These are phyloP conservation scores for Suhomyces prunicola DNA, from an alignment of 805 yeast genomes.

Conservation along the genomic window DNA sequence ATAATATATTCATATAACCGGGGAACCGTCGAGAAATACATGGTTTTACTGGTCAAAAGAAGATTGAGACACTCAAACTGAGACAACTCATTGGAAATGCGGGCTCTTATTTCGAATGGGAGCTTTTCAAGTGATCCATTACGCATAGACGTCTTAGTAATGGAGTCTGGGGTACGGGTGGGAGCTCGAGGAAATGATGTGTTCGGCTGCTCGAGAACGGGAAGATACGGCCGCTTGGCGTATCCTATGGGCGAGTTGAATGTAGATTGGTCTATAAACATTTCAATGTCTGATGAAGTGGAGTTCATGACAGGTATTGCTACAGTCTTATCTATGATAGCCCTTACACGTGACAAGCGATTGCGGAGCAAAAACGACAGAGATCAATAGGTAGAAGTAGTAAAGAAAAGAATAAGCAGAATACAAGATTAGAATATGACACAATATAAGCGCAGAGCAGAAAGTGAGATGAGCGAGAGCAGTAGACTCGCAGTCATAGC, in stretches of 20 bases:
- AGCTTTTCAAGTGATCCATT: conserved; percentile 21
- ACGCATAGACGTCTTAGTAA: neutral
- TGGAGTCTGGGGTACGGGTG: neutral
- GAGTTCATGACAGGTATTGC: neutral
- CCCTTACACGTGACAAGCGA: neutral
- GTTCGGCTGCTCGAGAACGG: neutral
- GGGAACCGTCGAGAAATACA: conserved; percentile 28
- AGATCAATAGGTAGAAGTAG: neutral
- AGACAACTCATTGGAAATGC: conserved; percentile 30
- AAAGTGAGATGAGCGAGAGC: neutral
- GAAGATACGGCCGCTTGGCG: conserved; percentile 16
- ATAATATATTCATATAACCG: conserved; percentile 39
- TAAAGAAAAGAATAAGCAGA: neutral
- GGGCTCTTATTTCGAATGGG: conserved; percentile 35
- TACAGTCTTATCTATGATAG: neutral
- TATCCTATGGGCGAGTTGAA: conserved; percentile 23
- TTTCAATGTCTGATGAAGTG: neutral
- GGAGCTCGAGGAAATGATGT: neutral
- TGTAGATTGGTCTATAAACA: neutral
- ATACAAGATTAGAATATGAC: neutral
- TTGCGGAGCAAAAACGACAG: neutral
- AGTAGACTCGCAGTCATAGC: neutral
- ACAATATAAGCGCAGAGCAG: neutral
- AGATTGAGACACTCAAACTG: conserved; percentile 39
- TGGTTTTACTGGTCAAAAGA: conserved; percentile 24